Conservation (phyloP, 306 rosid species). For the Malus asiatica region DNA sequence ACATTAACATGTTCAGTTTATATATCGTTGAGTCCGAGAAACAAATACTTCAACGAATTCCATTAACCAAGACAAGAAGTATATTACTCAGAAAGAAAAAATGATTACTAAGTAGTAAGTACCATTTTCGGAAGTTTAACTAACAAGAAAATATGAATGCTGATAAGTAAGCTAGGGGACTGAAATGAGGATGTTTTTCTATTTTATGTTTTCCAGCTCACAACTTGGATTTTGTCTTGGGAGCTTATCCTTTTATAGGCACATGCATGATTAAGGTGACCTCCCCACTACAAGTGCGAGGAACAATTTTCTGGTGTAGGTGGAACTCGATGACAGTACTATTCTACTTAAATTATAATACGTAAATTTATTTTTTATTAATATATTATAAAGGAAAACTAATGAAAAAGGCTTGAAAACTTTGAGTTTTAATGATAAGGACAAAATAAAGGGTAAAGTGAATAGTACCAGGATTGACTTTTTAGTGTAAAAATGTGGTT, state of each 20-base stretch:
- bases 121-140: no score
- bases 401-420: no score
- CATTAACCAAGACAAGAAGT: not conserved
- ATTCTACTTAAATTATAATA: no score
- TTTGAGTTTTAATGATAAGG: no score
- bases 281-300: not conserved
- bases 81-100: slow-evolving; percentile 3
- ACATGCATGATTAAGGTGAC: not conserved
- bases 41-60: slow-evolving; percentile 6
- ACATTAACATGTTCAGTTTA: not conserved
- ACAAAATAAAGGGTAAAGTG: no score
- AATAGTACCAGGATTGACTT: no score
- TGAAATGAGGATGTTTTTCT: not conserved
- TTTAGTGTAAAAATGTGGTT: no score
- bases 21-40: not conserved
- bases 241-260: slow-evolving; percentile 54
- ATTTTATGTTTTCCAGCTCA: not conserved
- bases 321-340: no score
- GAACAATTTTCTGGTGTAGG: no score
- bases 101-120: not conserved
- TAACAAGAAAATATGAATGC: not conserved
- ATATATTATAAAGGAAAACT: no score
- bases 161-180: not conserved
- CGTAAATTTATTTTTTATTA: no score
- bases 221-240: not conserved